Base-by-base conservation (phyloP, 2,329 filamentous ascomycete genomes). In the Mollisiaceae sp. region DNA sequence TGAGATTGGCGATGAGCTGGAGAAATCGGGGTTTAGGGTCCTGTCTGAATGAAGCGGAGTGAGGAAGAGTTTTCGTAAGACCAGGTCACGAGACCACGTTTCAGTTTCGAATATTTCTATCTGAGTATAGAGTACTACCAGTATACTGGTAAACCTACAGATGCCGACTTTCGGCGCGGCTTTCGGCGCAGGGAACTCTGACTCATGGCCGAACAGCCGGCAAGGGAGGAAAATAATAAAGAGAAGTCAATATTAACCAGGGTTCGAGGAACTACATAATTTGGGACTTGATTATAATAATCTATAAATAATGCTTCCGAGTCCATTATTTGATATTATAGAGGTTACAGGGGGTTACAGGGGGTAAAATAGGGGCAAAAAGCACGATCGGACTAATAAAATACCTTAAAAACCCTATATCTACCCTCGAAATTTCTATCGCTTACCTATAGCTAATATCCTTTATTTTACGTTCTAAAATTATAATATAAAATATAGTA, bases 21-120 rank as follows among this genome's bases (percentile, higher is more conserved):
- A 67, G 38, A 35, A 45, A 4, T 54, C 66, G 6, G 72, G 72
- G 8, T 74, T 74, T 55, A 65, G 41, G 39, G 0, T 70, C 14
- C 15, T 67, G 61, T n/a, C n/a, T 43, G 47, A 24, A 22, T 50
- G 60, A 65, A 32, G 27, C 27, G 27, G 50, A 18, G 24, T 14
- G 24, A 54, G 18, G 14, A 18, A 54, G 24, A 50, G 4, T 11
- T 22, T 32, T 52, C 18, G 14, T 50, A 4, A 20, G 45, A 50
- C n/a, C 15, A 54, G 22, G 50, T 54, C 50, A 54, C 50, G 22
- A 54, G 50, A 54, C 24, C 22, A 14, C 18, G 9, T 54, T 9
- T 54, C 22, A 32, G 9, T 35, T 41, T 12, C 38, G 12, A 41
- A 41, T 39, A 41, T 18, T 32, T 27, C 27, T 32, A n/a, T 54